Percentiles rank a stretch among this genome's conserved stretches.
These are phyloP conservation scores for Sporobolus alterniflorus DNA, from an alignment of 202 grass and related monocot species.

Conservation along the genomic window DNA sequence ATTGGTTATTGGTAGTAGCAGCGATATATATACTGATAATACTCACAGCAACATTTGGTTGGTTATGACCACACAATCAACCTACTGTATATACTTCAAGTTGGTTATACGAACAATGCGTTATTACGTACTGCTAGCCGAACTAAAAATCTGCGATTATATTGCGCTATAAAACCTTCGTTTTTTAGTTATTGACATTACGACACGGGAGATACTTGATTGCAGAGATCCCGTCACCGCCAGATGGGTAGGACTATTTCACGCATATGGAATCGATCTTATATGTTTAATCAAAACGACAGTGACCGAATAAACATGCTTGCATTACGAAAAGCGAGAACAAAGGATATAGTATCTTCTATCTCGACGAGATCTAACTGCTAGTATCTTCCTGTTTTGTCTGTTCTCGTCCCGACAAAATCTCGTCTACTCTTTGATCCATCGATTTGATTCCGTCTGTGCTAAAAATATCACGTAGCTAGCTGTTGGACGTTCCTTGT, in stretches of 20 bases:
- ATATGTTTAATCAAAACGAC: constrained; percentile 45
- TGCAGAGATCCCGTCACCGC: constrained; percentile 15
- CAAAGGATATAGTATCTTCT: neutral
- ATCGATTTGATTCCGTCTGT: constrained; percentile 41
- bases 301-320: constrained; percentile 14
- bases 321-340: constrained; percentile 8
- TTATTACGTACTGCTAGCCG: neutral
- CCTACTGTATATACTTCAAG: neutral
- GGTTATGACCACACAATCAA: neutral
- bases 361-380: constrained; percentile 21
- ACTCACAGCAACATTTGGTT: neutral
- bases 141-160: neutral
- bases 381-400: constrained; percentile 16
- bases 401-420: constrained; percentile 44
- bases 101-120: neutral
- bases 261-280: constrained; percentile 48
- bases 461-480: constrained; percentile 4
- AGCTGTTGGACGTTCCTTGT: constrained; percentile 13
- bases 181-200: neutral
- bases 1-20: neutral
- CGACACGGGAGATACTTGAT: neutral
- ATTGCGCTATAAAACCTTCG: no score
- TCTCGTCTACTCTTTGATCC: constrained; percentile 43
- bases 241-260: neutral
- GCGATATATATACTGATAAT: neutral